Evolutionary conservation across 805 yeast species (phyloP), one percentile per base, ranked within the genome.

Genomic region (Barnettozyma sucrosica): DNA sequence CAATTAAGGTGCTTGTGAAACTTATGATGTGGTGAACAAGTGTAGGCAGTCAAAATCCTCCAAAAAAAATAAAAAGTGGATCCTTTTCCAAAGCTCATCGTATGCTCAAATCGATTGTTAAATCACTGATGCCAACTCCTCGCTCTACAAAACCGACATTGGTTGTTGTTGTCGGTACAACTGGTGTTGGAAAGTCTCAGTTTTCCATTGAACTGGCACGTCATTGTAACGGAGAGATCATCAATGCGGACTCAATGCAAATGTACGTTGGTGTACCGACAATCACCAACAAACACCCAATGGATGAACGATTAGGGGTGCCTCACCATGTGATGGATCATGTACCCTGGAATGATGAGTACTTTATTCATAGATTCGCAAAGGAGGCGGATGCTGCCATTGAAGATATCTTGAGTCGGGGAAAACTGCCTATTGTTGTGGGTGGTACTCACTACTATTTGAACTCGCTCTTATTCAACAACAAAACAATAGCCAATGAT

Each of bases 241-340:
- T 93, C 53, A 93, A 93, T 65, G 96, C 96, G 0, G 99, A 93
- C 63, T 89, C 98, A 1, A 90, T 93, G 97, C 99, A 93, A 66
- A 85, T 93, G 72, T 93, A 93, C 65, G 67, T 71, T 36, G 82
- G 79, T 0, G 67, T 80, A 1, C 88, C 85, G 13, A 78, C 79
- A 10, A 88, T 93, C 51, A 87, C 99, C 14, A 93, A 93, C 59
- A 93, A 93, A 59, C 98, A 93, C 57, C 98, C 99, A 0, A 50
- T 84, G 1, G 70, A 68, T 0, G 97, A 92, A 54, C 70, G 96
- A 33, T 70, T 74, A 6, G 92, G 89, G 0, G 61, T 93, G 0
- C 75, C 80, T 0, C 99, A 93, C 60, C 96, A 90, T 69, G 81
- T 93, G 1, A 81, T 93, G 79, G 81, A 93, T 55, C 95, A 89